phyloP scores from a whole-genome alignment of 306 rosid genomes.

The Carpinus viminea region DNA sequence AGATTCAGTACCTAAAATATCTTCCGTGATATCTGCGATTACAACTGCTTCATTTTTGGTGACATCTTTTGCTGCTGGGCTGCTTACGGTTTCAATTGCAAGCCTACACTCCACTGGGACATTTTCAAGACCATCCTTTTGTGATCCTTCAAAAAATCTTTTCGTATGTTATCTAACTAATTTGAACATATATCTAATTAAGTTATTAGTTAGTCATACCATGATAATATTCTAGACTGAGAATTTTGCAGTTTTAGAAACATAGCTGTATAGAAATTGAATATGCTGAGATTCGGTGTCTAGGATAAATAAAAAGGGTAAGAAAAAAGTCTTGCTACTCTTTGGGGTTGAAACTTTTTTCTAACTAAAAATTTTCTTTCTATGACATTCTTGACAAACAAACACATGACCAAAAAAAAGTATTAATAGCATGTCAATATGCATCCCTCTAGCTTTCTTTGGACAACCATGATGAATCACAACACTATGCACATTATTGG shows the following conservation, averaged over 20 bases:
- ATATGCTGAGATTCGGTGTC: neutral
- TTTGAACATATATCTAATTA: slow-evolving; percentile 3
- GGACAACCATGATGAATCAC: too few species aligned
- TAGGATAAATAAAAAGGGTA: neutral
- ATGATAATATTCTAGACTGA: neutral
- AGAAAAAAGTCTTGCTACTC: neutral
- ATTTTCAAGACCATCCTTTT: slow-evolving; percentile 49
- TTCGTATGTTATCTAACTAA: slow-evolving; percentile 52
- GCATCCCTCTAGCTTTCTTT: too few species aligned
- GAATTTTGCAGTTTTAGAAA: neutral
- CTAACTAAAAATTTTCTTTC: neutral
- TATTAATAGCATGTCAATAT: neutral
- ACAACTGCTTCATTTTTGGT: slow-evolving; percentile 60
- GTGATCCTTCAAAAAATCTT: slow-evolving; percentile 79
- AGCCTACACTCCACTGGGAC: slow-evolving; percentile 71
- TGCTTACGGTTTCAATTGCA: slow-evolving; percentile 77
- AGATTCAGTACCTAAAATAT: slow-evolving; percentile 64
- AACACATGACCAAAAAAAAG: neutral
- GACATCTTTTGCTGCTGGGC: slow-evolving; percentile 66
- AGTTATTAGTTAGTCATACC: neutral
- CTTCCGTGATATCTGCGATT: slow-evolving; percentile 57
- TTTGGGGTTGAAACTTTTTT: neutral
- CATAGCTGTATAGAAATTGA: neutral
- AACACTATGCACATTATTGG: too few species aligned
- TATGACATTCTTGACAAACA: neutral